phyloP scores from a whole-genome alignment of 208 protist species.

The Acanthamoeba polyphaga region DNA sequence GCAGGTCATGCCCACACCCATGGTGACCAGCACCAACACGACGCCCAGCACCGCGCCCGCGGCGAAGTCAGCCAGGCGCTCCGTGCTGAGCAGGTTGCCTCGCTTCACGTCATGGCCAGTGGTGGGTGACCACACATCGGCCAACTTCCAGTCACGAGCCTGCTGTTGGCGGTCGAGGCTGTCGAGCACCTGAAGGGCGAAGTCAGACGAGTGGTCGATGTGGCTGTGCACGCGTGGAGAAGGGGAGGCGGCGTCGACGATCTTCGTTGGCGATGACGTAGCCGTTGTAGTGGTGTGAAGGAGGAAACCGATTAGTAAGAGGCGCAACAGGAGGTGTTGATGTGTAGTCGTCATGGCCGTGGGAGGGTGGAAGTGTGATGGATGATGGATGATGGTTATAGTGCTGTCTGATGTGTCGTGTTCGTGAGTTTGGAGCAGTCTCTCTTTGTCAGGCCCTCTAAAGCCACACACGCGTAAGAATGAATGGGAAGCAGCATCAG shows the following conservation, averaged over 20 bases:
- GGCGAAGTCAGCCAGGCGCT: neutral
- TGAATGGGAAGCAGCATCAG: too few species aligned
- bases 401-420: too few species aligned
- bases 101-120: neutral
- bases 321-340: too few species aligned
- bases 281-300: too few species aligned
- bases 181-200: neutral
- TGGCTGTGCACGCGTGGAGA: neutral
- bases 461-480: too few species aligned
- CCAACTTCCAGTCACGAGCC: neutral
- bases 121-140: neutral
- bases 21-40: neutral
- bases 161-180: neutral
- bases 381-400: too few species aligned
- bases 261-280: too few species aligned
- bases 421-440: too few species aligned
- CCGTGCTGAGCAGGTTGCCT: neutral
- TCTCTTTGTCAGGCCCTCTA: too few species aligned
- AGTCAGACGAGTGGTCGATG: neutral
- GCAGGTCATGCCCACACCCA: neutral
- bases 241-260: neutral
- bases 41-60: neutral
- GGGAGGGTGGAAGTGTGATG: too few species aligned
- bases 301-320: too few species aligned
- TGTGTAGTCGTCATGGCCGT: too few species aligned